A percentile compares a stretch with the other conserved stretches of the same genome.
Evolutionary conservation across 805 yeast species (phyloP).

Genomic region (Yamadazyma nakazawae): DNA sequence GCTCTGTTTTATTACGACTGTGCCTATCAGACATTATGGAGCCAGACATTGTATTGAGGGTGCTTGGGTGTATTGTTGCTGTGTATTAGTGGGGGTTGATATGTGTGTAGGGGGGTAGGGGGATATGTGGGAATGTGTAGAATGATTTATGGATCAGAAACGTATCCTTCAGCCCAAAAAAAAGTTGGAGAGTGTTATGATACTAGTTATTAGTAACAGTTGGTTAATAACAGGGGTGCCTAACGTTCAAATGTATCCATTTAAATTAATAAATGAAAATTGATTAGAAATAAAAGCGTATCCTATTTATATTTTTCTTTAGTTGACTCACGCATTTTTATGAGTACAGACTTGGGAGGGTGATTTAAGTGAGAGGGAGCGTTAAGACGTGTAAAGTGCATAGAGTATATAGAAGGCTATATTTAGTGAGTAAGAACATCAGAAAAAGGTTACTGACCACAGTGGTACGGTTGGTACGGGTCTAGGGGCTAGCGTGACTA

Average conservation of each 20-base stretch:
- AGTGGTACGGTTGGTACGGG: neutral
- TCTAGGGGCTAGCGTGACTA: neutral
- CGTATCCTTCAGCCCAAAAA: neutral
- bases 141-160: too few relatives aligned
- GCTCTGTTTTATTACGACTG: neutral
- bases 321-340: conserved; percentile 2
- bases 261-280: conserved; percentile 4
- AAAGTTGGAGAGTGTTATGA: neutral
- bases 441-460: neutral
- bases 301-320: conserved; percentile 1
- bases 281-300: neutral
- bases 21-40: conserved; percentile 5
- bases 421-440: too few relatives aligned
- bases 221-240: neutral
- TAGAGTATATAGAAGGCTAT: too few relatives aligned
- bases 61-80: too few relatives aligned
- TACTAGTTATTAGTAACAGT: neutral
- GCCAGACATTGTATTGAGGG: conserved; percentile 1
- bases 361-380: neutral
- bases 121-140: neutral
- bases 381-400: neutral
- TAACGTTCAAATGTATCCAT: neutral
- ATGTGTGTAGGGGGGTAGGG: neutral
- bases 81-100: neutral
- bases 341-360: conserved; percentile 1